Conservation (phyloP, 495 filamentous ascomycete species). For the Aspergillus nanangensis region DNA sequence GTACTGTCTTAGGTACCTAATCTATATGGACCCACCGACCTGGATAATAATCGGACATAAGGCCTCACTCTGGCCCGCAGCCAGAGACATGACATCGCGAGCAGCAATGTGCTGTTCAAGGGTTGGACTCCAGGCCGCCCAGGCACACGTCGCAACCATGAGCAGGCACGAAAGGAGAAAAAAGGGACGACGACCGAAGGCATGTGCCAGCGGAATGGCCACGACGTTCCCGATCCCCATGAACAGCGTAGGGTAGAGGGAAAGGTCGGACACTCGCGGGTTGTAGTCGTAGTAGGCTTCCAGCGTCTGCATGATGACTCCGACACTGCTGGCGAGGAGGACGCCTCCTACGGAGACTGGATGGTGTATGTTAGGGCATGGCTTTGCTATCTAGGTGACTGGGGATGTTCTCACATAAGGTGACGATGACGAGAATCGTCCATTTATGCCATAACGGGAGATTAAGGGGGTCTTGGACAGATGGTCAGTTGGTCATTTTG, state of each 20-base stretch:
- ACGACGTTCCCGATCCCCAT: slow-evolving; percentile 26
- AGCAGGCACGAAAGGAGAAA: slow-evolving; percentile 20
- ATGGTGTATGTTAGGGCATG: neutral
- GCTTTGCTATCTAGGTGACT: neutral
- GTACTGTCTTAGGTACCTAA: no score
- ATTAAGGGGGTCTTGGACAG: slow-evolving; percentile 19
- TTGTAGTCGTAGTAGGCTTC: slow-evolving; percentile 17
- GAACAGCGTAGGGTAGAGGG: slow-evolving; percentile 25
- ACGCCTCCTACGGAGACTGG: slow-evolving; percentile 9
- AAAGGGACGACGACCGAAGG: slow-evolving; percentile 18
- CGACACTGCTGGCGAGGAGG: slow-evolving; percentile 21
- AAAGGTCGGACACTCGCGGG: slow-evolving; percentile 15
- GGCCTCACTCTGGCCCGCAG: slow-evolving; percentile 23
- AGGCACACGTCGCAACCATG: slow-evolving; percentile 15
- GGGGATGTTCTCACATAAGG: slow-evolving; percentile 10
- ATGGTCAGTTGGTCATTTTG: no score
- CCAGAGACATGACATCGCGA: slow-evolving; percentile 22
- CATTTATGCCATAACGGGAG: slow-evolving; percentile 21
- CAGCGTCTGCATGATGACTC: slow-evolving; percentile 6
- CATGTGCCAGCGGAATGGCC: slow-evolving; percentile 19
- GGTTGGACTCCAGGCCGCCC: slow-evolving; percentile 17
- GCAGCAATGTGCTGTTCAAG: slow-evolving; percentile 20
- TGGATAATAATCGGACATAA: slow-evolving; percentile 20
- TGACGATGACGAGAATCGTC: slow-evolving; percentile 14
- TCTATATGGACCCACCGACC: neutral